These are phyloP conservation scores for Biscogniauxia sp. DNA, from an alignment of 2,329 filamentous ascomycete genomes.

Conservation along the genomic window DNA sequence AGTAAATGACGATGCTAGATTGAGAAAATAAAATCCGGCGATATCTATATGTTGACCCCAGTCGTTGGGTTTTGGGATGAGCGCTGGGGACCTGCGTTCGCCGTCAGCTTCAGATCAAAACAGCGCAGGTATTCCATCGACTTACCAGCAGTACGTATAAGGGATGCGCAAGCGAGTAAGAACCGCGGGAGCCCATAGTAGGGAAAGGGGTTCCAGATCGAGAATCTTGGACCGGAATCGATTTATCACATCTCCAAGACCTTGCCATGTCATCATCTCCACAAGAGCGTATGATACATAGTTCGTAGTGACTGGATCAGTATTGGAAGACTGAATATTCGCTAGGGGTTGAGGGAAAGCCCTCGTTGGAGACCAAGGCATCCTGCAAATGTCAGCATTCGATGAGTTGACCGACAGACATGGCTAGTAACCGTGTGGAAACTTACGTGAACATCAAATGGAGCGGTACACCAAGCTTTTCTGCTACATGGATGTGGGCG, in stretches of 20 bases:
- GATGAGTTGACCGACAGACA: background rate
- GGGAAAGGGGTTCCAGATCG: constrained; percentile 72
- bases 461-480: constrained; percentile 62
- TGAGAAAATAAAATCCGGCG: constrained; percentile 54
- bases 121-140: constrained; percentile 4
- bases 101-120: background rate
- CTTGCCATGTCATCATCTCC: constrained; percentile 93
- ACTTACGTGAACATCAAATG: constrained; percentile 71
- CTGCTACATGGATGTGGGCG: constrained; percentile 63
- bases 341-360: constrained; percentile 84
- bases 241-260: constrained; percentile 87
- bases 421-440: constrained; percentile 1
- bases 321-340: constrained; percentile 68
- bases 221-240: constrained; percentile 69
- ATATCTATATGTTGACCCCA: constrained; percentile 54
- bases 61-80: constrained; percentile 52
- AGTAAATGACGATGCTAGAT: constrained; percentile 36
- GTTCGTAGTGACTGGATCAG: constrained; percentile 66
- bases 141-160: constrained; percentile 84
- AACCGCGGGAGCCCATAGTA: constrained; percentile 81
- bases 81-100: constrained; percentile 32
- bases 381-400: constrained; percentile 36
- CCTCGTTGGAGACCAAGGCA: constrained; percentile 87
- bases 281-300: constrained; percentile 81
- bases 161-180: constrained; percentile 73